Conservation (phyloP, 352 stramenopile species). For the Phytophthora sp. region DNA sequence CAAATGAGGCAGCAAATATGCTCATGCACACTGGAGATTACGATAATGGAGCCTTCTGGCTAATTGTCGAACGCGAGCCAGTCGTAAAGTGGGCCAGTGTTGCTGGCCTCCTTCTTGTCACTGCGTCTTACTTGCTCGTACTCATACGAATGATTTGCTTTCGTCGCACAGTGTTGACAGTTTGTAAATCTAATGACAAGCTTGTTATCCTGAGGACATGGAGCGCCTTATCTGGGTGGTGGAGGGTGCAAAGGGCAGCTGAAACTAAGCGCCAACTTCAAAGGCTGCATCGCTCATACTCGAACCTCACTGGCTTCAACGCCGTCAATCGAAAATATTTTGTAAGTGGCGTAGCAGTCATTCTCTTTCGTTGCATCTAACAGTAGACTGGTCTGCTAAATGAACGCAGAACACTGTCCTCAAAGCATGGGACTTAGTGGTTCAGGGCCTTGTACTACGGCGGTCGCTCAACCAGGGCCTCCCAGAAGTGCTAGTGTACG, state of each 20-base stretch:
- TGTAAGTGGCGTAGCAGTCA: no score
- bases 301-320: constrained; percentile 11
- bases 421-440: constrained; percentile 23
- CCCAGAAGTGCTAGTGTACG: constrained; percentile 14
- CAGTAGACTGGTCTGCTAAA: no score
- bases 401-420: constrained; percentile 20
- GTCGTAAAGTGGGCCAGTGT: constrained; percentile 6
- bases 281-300: not conserved
- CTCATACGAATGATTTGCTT: constrained; percentile 13
- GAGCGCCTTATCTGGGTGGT: not conserved
- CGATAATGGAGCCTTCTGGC: constrained; percentile 37
- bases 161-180: not conserved
- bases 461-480: constrained; percentile 22
- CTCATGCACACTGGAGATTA: constrained; percentile 39
- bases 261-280: not conserved
- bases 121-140: not conserved
- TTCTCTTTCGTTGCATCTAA: not conserved
- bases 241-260: not conserved
- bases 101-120: constrained; percentile 6
- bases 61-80: constrained; percentile 17
- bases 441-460: constrained; percentile 23
- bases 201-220: not conserved
- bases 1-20: constrained; percentile 29
- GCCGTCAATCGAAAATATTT: constrained; percentile 13
- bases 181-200: not conserved